phyloP scores from a whole-genome alignment of 1,139 yeast species.

The Yamadazyma friedrichii region DNA sequence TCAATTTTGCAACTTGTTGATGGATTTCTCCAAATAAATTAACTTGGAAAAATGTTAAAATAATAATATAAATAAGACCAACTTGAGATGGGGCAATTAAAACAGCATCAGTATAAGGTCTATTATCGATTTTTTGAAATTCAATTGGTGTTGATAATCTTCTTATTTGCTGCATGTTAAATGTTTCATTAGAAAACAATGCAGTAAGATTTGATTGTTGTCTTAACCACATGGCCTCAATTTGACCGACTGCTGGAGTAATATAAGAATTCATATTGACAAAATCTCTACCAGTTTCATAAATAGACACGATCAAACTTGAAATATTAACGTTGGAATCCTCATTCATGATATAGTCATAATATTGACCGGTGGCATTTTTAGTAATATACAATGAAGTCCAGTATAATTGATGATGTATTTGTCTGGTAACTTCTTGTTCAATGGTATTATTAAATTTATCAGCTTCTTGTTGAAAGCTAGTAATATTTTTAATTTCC shows the following conservation, averaged over 20 bases:
- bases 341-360: conserved; percentile 26
- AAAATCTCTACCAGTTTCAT: conserved; percentile 46
- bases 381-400: conserved; percentile 38
- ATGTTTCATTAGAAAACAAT: conserved; percentile 12
- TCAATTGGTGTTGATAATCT: conserved; percentile 32
- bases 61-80: conserved; percentile 72
- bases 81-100: conserved; percentile 67
- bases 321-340: conserved; percentile 27
- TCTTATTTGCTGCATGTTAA: conserved; percentile 16
- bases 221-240: conserved; percentile 22
- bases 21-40: conserved; percentile 59
- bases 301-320: conserved; percentile 25
- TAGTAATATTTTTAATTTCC: conserved; percentile 29
- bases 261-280: conserved; percentile 28
- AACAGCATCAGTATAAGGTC: conserved; percentile 51
- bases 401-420: conserved; percentile 50
- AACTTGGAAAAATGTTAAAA: conserved; percentile 60
- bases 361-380: conserved; percentile 32
- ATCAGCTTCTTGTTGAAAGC: conserved; percentile 28
- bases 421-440: conserved; percentile 30
- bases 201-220: conserved; percentile 13
- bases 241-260: conserved; percentile 20
- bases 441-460: conserved; percentile 29
- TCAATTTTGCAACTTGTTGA: conserved; percentile 36
- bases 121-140: conserved; percentile 43